These are phyloP conservation scores for Parastagonospora nodorum DNA, from an alignment of 2,329 filamentous ascomycete species.

Conservation along the genomic window DNA sequence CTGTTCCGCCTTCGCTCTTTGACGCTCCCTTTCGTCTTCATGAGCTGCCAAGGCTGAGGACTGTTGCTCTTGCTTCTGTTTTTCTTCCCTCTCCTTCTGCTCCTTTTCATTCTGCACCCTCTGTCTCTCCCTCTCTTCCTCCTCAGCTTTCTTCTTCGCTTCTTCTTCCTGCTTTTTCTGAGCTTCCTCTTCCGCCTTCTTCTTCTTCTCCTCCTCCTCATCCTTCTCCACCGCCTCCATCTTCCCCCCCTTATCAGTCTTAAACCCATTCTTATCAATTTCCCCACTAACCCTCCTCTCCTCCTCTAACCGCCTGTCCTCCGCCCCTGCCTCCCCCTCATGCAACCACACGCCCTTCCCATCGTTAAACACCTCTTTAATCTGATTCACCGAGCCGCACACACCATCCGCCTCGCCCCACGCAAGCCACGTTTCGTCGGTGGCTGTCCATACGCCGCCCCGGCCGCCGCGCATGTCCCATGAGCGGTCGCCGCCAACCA, in stretches of 20 bases:
- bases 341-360: constrained; percentile 49
- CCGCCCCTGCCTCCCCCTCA: constrained; percentile 28
- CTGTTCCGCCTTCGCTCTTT: constrained; percentile 5
- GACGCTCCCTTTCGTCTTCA: constrained; percentile 3
- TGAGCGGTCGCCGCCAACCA: constrained; percentile 53
- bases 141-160: constrained; percentile 14
- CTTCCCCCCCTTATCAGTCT: constrained; percentile 10
- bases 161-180: constrained; percentile 13
- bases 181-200: constrained; percentile 19
- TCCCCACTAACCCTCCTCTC: constrained; percentile 15
- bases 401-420: constrained; percentile 54
- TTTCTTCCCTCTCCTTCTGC: constrained; percentile 11
- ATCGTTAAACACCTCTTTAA: constrained; percentile 56
- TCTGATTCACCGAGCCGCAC: constrained; percentile 40
- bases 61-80: constrained; percentile 12
- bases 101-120: constrained; percentile 9
- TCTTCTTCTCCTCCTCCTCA: constrained; percentile 9
- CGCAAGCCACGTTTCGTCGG: constrained; percentile 53
- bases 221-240: constrained; percentile 14
- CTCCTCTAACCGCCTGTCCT: constrained; percentile 15
- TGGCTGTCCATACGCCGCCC: constrained; percentile 60
- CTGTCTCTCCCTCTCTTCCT: constrained; percentile 14
- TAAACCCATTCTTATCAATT: constrained; percentile 15
- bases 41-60: not conserved
- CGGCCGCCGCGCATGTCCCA: constrained; percentile 58